Percentiles rank a stretch among this genome's conserved stretches.
Conservation (phyloP, 2,329 filamentous ascomycete species). For the Paecilomyces variotii region DNA sequence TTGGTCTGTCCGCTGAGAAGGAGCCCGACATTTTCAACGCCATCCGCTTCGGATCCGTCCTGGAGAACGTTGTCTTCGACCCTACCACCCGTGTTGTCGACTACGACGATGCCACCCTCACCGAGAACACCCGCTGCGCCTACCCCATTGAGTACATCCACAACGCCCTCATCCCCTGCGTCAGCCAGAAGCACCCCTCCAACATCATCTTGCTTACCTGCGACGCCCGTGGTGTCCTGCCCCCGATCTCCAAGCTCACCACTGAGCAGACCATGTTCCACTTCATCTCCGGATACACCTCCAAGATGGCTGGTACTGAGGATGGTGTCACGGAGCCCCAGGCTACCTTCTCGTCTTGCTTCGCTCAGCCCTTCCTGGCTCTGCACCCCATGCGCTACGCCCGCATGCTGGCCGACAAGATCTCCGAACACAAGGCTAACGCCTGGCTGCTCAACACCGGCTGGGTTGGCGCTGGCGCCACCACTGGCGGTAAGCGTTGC, state of each 20-base stretch:
- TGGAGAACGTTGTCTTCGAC: constrained; percentile 98
- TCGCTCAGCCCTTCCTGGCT: constrained; percentile 97
- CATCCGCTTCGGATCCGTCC: constrained; percentile 91
- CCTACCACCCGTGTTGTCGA: constrained; percentile 81
- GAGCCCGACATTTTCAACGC: constrained; percentile 96
- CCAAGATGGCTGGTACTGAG: constrained; percentile 99
- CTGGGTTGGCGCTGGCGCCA: constrained; percentile 87
- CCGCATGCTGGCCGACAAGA: constrained; percentile 97
- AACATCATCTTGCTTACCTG: constrained; percentile 99
- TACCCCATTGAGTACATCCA: constrained; percentile 99
- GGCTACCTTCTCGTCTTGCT: constrained; percentile 98
- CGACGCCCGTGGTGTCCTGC: constrained; percentile 93
- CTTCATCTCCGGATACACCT: constrained; percentile 99
- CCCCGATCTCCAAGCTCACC: constrained; percentile 94
- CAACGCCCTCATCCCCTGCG: constrained; percentile 97
- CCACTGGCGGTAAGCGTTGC: constrained; percentile 91
- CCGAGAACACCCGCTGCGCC: constrained; percentile 96
- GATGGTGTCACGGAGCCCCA: constrained; percentile 94
- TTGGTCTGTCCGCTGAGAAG: constrained; percentile 95
- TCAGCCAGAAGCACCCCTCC: constrained; percentile 76
- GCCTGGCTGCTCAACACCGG: constrained; percentile 98
- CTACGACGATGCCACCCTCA: constrained; percentile 91
- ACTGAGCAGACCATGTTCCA: constrained; percentile 98
- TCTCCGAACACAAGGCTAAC: constrained; percentile 86
- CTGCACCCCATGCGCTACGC: constrained; percentile 99